Percentiles rank a stretch among this genome's conserved stretches.
Conservation (phyloP, 371 early-diverging fungal genomes). For the Conidiobolus incongruus region DNA sequence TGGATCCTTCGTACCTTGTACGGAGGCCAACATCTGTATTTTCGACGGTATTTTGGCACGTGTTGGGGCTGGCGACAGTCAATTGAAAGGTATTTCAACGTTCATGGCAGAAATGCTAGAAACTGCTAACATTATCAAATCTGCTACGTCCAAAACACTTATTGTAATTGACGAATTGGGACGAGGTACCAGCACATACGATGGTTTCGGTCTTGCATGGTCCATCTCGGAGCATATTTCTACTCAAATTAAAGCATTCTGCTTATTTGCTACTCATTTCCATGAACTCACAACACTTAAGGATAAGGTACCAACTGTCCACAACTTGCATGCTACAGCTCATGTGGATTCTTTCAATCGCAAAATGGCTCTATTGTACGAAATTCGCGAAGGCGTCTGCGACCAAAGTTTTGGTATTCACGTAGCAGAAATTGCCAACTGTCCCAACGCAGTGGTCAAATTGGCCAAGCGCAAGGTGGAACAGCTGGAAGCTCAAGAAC, state of each 20-base stretch:
- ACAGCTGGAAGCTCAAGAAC: neutral
- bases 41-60: constrained; percentile 88
- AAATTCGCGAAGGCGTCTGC: constrained; percentile 64
- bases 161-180: constrained; percentile 99
- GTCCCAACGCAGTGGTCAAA: constrained; percentile 63
- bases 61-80: constrained; percentile 93
- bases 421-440: constrained; percentile 88
- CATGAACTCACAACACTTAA: constrained; percentile 79
- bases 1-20: constrained; percentile 94
- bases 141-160: constrained; percentile 67
- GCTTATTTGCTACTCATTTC: constrained; percentile 94
- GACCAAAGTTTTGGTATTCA: constrained; percentile 98
- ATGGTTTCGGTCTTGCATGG: constrained; percentile 95
- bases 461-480: constrained; percentile 5
- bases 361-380: constrained; percentile 70
- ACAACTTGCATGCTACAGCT: constrained; percentile 73
- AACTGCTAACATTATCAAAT: constrained; percentile 76
- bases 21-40: constrained; percentile 48
- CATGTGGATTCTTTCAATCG: constrained; percentile 15
- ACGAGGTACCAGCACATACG: constrained; percentile 95
- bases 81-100: constrained; percentile 85
- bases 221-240: constrained; percentile 89
- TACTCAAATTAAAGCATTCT: constrained; percentile 45
- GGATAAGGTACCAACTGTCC: constrained; percentile 39
- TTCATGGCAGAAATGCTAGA: constrained; percentile 99